A percentile compares a stretch with the other conserved stretches of the same genome.
Conservation (phyloP, 352 stramenopile genomes). For the Salisapilia sapeloensis region DNA sequence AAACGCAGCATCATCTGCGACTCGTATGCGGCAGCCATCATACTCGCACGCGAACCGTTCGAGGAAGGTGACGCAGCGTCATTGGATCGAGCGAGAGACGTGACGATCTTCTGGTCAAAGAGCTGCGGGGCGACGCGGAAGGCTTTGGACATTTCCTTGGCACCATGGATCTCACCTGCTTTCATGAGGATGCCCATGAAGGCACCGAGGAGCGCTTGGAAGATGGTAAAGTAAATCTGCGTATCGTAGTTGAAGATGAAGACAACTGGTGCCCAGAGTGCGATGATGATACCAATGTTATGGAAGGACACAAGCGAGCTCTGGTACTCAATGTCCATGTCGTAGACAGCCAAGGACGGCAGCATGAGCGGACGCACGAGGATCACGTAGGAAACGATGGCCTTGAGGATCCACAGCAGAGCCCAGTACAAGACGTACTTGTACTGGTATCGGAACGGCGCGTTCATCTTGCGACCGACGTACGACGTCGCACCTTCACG, state of each 20-base stretch:
- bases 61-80: conserved; percentile 15
- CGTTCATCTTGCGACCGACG: conserved; percentile 42
- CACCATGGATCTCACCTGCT: conserved; percentile 43
- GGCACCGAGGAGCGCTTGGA: conserved; percentile 38
- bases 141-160: conserved; percentile 58
- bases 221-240: conserved; percentile 71
- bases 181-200: conserved; percentile 64
- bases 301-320: conserved; percentile 55
- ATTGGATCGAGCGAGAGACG: conserved; percentile 26
- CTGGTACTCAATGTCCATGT: conserved; percentile 47
- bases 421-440: conserved; percentile 59
- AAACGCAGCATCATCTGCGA: conserved; percentile 74
- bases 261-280: conserved; percentile 40
- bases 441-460: conserved; percentile 29
- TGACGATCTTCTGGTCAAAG: conserved; percentile 71
- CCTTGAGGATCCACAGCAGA: conserved; percentile 33
- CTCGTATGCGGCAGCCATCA: conserved; percentile 34
- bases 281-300: conserved; percentile 50
- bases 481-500: conserved; percentile 59
- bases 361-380: conserved; percentile 43
- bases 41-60: conserved; percentile 22
- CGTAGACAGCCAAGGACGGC: conserved; percentile 51
- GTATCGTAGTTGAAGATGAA: conserved; percentile 72
- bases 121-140: conserved; percentile 55
- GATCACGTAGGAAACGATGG: conserved; percentile 44